phyloP scores from a whole-genome alignment of 176 grass and related monocot species.

The Cymbopogon citratus region DNA sequence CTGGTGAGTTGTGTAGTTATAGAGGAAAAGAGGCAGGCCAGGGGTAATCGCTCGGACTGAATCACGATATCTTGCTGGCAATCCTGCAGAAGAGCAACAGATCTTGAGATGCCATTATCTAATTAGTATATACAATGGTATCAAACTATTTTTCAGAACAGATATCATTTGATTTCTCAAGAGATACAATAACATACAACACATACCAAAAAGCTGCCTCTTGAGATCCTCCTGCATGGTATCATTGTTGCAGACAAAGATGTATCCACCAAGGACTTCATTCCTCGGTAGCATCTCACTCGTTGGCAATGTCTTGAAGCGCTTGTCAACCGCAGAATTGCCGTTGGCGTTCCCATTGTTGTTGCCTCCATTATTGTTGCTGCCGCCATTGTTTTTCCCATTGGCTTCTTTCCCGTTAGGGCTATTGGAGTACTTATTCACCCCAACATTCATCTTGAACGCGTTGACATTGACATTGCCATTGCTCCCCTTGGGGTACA shows the following conservation, averaged over 20 bases:
- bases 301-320: slow-evolving; percentile 91
- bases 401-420: slow-evolving; percentile 55
- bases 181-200: slow-evolving; percentile 10
- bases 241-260: slow-evolving; percentile 99
- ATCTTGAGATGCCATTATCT: neutral
- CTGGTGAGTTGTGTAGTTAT: slow-evolving; percentile 96
- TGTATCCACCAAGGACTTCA: slow-evolving; percentile 96
- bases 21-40: slow-evolving; percentile 95
- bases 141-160: neutral
- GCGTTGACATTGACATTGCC: slow-evolving; percentile 42
- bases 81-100: slow-evolving; percentile 49
- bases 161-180: neutral
- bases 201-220: slow-evolving; percentile 93
- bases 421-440: slow-evolving; percentile 60
- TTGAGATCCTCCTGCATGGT: slow-evolving; percentile 99
- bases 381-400: slow-evolving; percentile 35
- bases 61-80: slow-evolving; percentile 96
- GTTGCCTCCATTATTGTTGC: slow-evolving; percentile 41
- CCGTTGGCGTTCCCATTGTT: slow-evolving; percentile 49
- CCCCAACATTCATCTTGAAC: slow-evolving; percentile 71
- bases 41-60: slow-evolving; percentile 96
- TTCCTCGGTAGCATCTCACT: slow-evolving; percentile 97
- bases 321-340: slow-evolving; percentile 65
- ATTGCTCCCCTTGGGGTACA: slow-evolving; percentile 61
- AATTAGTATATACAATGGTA: neutral